Conservation (phyloP, 2,329 filamentous ascomycete species). For the Scorias spongiosa region DNA sequence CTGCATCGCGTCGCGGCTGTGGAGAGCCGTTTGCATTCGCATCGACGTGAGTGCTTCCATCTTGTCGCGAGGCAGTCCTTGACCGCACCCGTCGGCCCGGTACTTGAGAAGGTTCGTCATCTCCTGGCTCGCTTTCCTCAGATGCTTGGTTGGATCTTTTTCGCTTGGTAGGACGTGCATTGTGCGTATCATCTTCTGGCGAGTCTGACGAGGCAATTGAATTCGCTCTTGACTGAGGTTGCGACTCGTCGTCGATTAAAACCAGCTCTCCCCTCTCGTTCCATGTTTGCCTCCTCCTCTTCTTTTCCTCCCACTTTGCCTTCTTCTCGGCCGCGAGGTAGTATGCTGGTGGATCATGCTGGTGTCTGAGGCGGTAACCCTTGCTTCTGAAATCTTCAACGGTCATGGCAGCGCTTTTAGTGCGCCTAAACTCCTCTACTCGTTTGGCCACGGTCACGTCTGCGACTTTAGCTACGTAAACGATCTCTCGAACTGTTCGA, state of each 20-base stretch:
- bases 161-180: not conserved
- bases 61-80: too few relatives aligned
- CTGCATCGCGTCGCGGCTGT: conserved; percentile 21
- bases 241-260: not conserved
- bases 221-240: not conserved
- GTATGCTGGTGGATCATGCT: conserved; percentile 71
- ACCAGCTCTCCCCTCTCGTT: not conserved
- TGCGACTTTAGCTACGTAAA: conserved; percentile 96
- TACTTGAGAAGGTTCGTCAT: not conserved
- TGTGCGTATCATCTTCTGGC: not conserved
- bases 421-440: conserved; percentile 78
- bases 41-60: not conserved
- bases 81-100: too few relatives aligned
- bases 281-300: conserved; percentile 10
- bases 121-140: not conserved
- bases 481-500: conserved; percentile 79
- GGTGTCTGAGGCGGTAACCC: conserved; percentile 51
- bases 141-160: not conserved
- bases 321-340: conserved; percentile 46
- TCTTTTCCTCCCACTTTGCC: conserved; percentile 19
- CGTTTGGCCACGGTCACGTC: conserved; percentile 86
- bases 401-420: conserved; percentile 68
- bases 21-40: not conserved
- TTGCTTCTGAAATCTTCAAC: conserved; percentile 70
- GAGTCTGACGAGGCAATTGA: not conserved